A percentile compares a stretch with the other conserved stretches of the same genome.
These are phyloP conservation scores for Entomortierella beljakovae DNA, from an alignment of 192 early-diverging fungal genomes.

Conservation along the genomic window DNA sequence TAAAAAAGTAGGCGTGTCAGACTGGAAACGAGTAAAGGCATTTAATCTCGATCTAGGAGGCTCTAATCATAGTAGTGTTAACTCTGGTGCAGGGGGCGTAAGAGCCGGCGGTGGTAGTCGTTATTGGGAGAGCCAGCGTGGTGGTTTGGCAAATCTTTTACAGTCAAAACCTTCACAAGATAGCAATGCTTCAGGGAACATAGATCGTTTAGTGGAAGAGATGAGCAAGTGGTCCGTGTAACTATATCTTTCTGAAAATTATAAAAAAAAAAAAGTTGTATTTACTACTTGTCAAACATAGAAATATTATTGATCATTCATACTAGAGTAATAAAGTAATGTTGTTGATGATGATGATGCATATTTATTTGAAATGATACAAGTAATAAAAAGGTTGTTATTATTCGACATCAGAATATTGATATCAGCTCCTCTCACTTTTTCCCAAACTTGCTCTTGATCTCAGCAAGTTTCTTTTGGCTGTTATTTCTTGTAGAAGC, in stretches of 20 bases:
- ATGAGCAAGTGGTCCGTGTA: slow-evolving; percentile 56
- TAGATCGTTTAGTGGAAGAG: slow-evolving; percentile 49
- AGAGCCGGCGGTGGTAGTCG: slow-evolving; percentile 7
- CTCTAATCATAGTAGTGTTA: neutral
- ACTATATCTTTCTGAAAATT: neutral
- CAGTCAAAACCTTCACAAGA: slow-evolving; percentile 4
- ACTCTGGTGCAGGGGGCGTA: neutral
- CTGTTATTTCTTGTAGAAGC: slow-evolving; percentile 29
- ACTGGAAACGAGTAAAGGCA: slow-evolving; percentile 25
- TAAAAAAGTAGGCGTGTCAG: slow-evolving; percentile 17
- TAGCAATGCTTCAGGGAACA: slow-evolving; percentile 3
- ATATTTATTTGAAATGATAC: neutral
- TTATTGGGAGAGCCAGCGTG: slow-evolving; percentile 28
- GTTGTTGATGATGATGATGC: too few relatives aligned
- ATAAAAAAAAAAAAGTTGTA: neutral
- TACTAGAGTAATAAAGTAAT: too few relatives aligned
- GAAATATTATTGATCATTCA: neutral
- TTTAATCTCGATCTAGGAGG: slow-evolving; percentile 14
- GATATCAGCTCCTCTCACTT: neutral
- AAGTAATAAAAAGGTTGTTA: neutral
- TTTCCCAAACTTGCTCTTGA: slow-evolving; percentile 48
- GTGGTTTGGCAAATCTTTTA: slow-evolving; percentile 35
- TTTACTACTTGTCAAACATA: neutral
- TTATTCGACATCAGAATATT: neutral
- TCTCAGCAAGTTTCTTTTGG: slow-evolving; percentile 30